A percentile compares a stretch with the other conserved stretches of the same genome.
Evolutionary conservation across 306 rosid species (phyloP).

Genomic region (Trifolium repens): DNA sequence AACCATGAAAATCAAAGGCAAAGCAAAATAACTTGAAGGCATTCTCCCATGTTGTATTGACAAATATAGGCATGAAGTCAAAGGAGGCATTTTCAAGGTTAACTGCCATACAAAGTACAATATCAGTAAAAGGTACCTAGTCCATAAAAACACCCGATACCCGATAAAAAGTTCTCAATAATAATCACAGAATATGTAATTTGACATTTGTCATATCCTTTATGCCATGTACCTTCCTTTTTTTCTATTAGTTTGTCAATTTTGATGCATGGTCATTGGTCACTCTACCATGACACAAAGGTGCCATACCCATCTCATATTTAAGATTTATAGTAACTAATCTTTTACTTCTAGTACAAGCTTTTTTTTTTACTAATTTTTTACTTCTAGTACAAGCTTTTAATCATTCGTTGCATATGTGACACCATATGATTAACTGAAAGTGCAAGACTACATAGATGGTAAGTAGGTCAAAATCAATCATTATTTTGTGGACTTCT

Average conservation of each 20-base stretch:
- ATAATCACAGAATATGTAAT: conserved; percentile 1
- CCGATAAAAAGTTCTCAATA: neutral
- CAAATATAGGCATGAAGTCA: conserved; percentile 9
- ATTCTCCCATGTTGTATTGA: conserved; percentile 1
- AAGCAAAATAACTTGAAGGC: conserved; percentile 16
- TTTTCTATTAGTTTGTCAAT: neutral
- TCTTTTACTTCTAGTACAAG: neutral
- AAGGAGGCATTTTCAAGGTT: neutral
- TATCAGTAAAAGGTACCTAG: neutral
- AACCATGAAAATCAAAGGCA: conserved; percentile 42
- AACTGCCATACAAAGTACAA: neutral
- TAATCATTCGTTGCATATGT: neutral
- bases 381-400: neutral
- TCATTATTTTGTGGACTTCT: neutral
- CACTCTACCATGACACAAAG: neutral
- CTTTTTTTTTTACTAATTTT: neutral
- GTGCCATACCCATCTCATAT: neutral
- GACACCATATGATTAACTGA: conserved; percentile 6
- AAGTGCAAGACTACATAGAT: neutral
- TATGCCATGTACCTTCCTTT: conserved; percentile 9
- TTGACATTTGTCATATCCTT: neutral
- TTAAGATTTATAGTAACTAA: neutral
- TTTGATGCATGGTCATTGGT: neutral
- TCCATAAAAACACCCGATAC: neutral
- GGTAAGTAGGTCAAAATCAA: neutral